These are phyloP conservation scores for Cruciata laevipes DNA, from an alignment of 257 asterid species.

Conservation along the genomic window DNA sequence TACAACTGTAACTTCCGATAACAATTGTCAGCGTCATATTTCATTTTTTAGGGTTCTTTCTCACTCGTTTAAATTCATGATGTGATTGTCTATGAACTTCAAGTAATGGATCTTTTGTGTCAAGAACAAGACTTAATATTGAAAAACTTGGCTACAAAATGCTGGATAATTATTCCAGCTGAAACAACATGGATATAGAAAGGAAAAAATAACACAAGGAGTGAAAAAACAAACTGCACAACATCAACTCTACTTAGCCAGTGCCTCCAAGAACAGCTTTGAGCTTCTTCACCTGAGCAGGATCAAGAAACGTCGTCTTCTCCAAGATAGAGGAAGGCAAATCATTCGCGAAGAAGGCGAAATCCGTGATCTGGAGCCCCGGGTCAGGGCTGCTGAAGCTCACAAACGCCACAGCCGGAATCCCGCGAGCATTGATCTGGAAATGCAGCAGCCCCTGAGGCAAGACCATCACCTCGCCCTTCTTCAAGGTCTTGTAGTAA, in stretches of 20 bases:
- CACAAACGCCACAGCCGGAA: conserved; percentile 39
- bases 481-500: conserved; percentile 41
- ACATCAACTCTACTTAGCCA: background rate
- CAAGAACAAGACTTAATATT: no score
- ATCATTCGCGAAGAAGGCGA: conserved; percentile 48
- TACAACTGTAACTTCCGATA: no score
- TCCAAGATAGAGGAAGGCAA: conserved; percentile 38
- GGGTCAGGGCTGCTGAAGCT: conserved; percentile 62
- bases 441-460: conserved; percentile 75
- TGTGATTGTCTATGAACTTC: background rate
- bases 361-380: conserved; percentile 56
- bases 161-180: background rate
- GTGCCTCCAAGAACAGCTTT: conserved; percentile 1
- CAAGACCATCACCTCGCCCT: conserved; percentile 56
- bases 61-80: background rate
- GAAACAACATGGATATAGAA: background rate
- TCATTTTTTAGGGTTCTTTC: no score
- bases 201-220: background rate
- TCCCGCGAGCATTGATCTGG: conserved; percentile 56
- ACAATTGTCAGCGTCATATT: no score
- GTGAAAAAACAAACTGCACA: background rate
- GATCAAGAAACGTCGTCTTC: conserved; percentile 58
- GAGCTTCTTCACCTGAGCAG: conserved; percentile 14
- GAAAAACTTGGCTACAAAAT: background rate
- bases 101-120: background rate